These are phyloP conservation scores for Rosa chinensis DNA, from an alignment of 306 rosid genomes.

Conservation along the genomic window DNA sequence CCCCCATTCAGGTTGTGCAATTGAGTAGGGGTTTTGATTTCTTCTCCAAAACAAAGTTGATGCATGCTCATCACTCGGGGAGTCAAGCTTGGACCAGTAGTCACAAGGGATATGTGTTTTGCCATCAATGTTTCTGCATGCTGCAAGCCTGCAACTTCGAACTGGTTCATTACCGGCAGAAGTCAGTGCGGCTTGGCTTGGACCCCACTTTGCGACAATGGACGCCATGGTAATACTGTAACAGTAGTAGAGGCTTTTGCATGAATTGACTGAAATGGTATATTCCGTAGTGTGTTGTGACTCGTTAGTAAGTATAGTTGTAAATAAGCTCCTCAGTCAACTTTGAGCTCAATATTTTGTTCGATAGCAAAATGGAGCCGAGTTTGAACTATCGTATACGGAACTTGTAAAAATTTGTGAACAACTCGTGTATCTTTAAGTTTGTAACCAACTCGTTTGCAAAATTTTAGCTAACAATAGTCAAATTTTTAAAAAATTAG, in stretches of 20 bases:
- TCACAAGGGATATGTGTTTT: neutral
- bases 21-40: neutral
- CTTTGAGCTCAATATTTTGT: no score
- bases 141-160: neutral
- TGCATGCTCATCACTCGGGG: neutral
- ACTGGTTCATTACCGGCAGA: neutral
- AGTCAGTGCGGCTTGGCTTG: neutral
- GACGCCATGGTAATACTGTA: neutral
- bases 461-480: no score
- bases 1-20: constrained; percentile 29
- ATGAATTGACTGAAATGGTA: neutral
- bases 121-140: constrained; percentile 1
- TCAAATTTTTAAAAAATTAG: no score
- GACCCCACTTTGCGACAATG: neutral
- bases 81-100: neutral
- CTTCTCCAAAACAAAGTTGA: constrained; percentile 6
- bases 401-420: no score
- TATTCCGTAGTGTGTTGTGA: neutral
- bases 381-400: no score
- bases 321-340: neutral
- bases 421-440: no score
- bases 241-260: neutral
- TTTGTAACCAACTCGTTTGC: no score
- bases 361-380: no score
- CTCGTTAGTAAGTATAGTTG: neutral